phyloP scores from a whole-genome alignment of 139 green algal species.

The Limnomonas spitsbergensis region DNA sequence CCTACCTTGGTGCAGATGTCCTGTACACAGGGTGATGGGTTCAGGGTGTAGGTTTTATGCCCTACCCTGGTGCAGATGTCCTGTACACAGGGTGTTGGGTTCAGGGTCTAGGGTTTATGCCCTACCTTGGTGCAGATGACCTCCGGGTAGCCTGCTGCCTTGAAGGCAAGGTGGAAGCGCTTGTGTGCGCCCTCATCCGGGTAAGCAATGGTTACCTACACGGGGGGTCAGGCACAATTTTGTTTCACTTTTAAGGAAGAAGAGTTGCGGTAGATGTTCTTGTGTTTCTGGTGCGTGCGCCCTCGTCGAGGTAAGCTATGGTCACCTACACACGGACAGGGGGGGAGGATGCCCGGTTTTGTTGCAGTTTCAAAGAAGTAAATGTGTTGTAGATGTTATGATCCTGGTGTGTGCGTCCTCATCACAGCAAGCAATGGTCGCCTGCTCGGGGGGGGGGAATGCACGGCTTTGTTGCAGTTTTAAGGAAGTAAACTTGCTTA shows the following conservation, averaged over 20 bases:
- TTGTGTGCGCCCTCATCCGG: conserved; percentile 91
- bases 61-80: not conserved
- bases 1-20: too few species aligned
- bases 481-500: too few species aligned
- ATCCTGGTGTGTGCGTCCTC: too few species aligned
- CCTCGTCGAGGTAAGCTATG: too few species aligned
- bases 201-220: conserved; percentile 91
- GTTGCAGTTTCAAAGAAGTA: too few species aligned
- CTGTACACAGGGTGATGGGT: not conserved
- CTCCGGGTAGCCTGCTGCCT: conserved; percentile 5
- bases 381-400: too few species aligned
- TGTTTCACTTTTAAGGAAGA: conserved; percentile 74
- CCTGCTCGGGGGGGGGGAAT: too few species aligned
- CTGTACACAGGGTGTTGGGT: not conserved
- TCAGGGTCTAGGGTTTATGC: not conserved
- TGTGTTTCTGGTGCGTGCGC: too few species aligned
- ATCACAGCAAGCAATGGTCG: too few species aligned
- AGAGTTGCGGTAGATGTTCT: conserved; percentile 94
- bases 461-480: too few species aligned
- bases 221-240: conserved; percentile 69
- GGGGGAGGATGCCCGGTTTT: too few species aligned
- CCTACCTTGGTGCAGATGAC: conserved; percentile 10
- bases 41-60: not conserved
- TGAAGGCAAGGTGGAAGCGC: conserved; percentile 8
- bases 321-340: too few species aligned